These are phyloP conservation scores for Ulvella scutata DNA, from an alignment of 139 green algal genomes.

Conservation along the genomic window DNA sequence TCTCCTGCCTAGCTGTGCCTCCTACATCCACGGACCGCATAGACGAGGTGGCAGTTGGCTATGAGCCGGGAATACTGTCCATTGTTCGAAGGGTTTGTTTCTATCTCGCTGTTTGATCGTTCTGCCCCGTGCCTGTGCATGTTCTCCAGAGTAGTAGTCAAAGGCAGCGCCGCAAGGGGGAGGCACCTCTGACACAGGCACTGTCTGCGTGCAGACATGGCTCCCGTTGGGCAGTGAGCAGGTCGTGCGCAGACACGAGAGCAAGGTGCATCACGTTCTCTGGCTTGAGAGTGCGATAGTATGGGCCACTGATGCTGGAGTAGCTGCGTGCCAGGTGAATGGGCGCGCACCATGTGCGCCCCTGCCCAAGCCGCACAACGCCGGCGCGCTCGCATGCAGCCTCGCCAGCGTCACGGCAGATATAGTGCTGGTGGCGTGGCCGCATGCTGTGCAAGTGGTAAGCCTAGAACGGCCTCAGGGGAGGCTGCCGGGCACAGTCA, in stretches of 20 bases:
- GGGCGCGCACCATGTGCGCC: not conserved
- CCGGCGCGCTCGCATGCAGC: not conserved
- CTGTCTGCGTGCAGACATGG: not conserved
- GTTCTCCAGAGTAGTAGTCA: no score
- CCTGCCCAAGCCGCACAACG: not conserved
- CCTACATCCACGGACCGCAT: not conserved
- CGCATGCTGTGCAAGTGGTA: not conserved
- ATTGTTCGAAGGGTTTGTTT: not conserved
- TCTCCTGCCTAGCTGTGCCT: not conserved
- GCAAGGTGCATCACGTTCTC: not conserved
- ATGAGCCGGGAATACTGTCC: not conserved
- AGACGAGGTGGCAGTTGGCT: not conserved
- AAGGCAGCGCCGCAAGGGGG: no score
- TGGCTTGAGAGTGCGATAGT: not conserved
- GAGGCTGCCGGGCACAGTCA: not conserved
- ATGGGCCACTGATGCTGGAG: not conserved
- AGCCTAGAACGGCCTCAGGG: not conserved
- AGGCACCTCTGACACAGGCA: no score
- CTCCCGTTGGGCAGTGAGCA: not conserved
- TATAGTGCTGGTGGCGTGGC: not conserved
- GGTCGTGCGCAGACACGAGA: not conserved
- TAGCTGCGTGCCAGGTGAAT: not conserved
- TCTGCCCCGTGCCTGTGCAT: no score
- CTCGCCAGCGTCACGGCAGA: not conserved
- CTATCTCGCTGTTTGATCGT: no score